Percentiles rank a stretch among this genome's conserved stretches.
Conservation (phyloP, 768 basidiomycete genomes). For the Lentinula raphanica region DNA sequence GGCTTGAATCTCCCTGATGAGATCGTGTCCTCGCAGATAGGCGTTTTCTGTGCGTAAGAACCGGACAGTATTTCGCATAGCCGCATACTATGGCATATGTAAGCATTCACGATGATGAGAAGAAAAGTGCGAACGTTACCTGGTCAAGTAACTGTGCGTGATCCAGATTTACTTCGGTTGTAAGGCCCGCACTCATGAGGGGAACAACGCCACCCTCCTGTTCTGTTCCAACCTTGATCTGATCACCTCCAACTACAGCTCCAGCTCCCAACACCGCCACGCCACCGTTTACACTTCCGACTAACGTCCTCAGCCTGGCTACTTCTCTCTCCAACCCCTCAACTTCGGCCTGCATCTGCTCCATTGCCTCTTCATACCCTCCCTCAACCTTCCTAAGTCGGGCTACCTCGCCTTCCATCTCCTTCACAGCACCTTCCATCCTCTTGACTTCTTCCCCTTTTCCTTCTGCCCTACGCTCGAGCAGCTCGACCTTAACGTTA, state of each 20-base stretch:
- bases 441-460: conserved; percentile 88
- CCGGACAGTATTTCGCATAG: conserved; percentile 83
- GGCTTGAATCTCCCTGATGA: conserved; percentile 75
- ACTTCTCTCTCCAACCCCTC: conserved; percentile 87
- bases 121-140: conserved; percentile 32
- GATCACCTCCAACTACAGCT: neutral
- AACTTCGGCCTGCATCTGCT: conserved; percentile 85
- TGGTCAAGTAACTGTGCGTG: conserved; percentile 87
- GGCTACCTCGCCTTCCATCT: conserved; percentile 74
- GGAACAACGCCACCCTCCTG: neutral
- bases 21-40: conserved; percentile 88
- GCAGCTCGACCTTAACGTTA: conserved; percentile 87
- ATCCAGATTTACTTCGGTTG: conserved; percentile 77
- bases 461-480: conserved; percentile 89
- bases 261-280: neutral
- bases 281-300: neutral
- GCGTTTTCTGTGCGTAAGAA: conserved; percentile 94
- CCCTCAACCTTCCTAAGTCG: conserved; percentile 86
- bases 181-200: conserved; percentile 19
- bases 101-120: conserved; percentile 2
- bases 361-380: conserved; percentile 90
- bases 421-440: conserved; percentile 77
- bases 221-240: neutral
- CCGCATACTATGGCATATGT: conserved; percentile 62
- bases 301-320: conserved; percentile 60